phyloP scores from a whole-genome alignment of 179 eudicot species.

The Beta lomatogona region DNA sequence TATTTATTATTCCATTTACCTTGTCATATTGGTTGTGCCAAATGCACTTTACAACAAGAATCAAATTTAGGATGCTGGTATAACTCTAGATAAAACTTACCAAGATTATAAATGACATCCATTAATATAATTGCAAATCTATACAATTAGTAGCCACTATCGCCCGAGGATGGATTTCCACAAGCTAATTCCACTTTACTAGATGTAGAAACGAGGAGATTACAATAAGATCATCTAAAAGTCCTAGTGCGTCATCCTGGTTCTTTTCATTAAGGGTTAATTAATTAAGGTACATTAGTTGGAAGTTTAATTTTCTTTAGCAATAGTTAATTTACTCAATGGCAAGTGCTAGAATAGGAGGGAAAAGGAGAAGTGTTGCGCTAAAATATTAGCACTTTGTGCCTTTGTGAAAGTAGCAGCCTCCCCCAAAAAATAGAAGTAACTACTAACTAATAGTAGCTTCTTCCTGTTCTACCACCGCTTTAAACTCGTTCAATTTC shows the following conservation, averaged over 20 bases:
- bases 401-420: conserved; percentile 4
- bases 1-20: not conserved
- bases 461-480: not conserved
- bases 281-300: not conserved
- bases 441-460: not conserved
- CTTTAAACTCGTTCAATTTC: not conserved
- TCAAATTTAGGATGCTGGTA: not conserved
- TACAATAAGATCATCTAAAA: not conserved
- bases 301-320: not conserved
- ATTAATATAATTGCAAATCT: not conserved
- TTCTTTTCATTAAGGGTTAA: not conserved
- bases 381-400: not conserved
- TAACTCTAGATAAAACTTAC: not conserved
- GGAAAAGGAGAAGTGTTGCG: not conserved
- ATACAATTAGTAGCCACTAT: not conserved
- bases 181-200: conserved; percentile 16
- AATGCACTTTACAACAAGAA: not conserved
- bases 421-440: not conserved
- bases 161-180: conserved; percentile 20
- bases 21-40: not conserved
- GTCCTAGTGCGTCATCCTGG: not conserved
- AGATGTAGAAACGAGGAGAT: not conserved
- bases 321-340: not conserved
- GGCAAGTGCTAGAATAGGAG: not conserved
- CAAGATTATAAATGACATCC: not conserved